A percentile compares a stretch with the other conserved stretches of the same genome.
phyloP scores from a whole-genome alignment of 306 rosid species.

The Glycine tomentella region DNA sequence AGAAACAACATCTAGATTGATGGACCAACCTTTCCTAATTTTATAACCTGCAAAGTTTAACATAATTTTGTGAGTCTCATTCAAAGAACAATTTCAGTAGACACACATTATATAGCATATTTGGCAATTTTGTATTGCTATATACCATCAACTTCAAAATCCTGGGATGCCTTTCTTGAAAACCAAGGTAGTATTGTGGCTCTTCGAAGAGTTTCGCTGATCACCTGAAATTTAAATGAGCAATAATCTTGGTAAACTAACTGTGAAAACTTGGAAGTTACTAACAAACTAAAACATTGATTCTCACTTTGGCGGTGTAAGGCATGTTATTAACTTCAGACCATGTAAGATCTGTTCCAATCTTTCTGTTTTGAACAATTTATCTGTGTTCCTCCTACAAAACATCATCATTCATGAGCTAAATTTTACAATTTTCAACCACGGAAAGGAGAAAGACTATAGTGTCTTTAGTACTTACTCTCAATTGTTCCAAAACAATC shows the following conservation, averaged over 20 bases:
- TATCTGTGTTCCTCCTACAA: neutral
- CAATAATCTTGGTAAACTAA: no score
- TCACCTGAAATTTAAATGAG: constrained; percentile 57
- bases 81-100: neutral
- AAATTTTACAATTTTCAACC: neutral
- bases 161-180: constrained; percentile 86
- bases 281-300: no score
- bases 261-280: no score
- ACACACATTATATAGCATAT: neutral
- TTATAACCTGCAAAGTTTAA: constrained; percentile 61
- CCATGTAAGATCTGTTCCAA: no score
- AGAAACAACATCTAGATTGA: constrained; percentile 84
- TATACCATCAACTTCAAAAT: constrained; percentile 86
- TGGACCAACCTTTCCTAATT: constrained; percentile 84
- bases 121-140: neutral
- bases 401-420: constrained; percentile 46
- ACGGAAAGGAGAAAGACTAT: constrained; percentile 8
- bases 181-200: constrained; percentile 90
- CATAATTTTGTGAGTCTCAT: constrained; percentile 13
- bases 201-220: constrained; percentile 79
- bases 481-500: constrained; percentile 63
- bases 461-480: constrained; percentile 51
- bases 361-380: no score
- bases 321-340: no score
- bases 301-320: no score